phyloP scores from a whole-genome alignment of 2,329 filamentous ascomycete species.

The Pseudonectria foliicola region DNA sequence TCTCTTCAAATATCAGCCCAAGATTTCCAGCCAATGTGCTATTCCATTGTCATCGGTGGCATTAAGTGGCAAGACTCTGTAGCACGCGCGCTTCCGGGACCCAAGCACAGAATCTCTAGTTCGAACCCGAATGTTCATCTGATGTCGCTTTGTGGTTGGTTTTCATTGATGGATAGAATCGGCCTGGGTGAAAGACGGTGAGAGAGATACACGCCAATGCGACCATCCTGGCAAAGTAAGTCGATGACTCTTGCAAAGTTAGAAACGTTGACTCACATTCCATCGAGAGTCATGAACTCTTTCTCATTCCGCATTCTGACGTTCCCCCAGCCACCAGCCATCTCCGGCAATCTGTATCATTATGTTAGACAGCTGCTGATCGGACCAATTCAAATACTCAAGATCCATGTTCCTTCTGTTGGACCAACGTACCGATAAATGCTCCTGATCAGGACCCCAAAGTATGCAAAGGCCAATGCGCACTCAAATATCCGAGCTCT shows the following conservation, averaged over 20 bases:
- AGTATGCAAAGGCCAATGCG: constrained; percentile 1
- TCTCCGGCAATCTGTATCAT: constrained; percentile 46
- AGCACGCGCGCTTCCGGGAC: too few relatives aligned
- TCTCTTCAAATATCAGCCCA: too few relatives aligned
- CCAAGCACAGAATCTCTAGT: too few relatives aligned
- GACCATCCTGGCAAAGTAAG: constrained; percentile 1
- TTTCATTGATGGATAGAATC: constrained; percentile 1
- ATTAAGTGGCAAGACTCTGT: too few relatives aligned
- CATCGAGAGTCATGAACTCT: constrained; percentile 50
- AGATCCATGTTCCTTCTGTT: too few relatives aligned
- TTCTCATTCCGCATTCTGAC: constrained; percentile 45
- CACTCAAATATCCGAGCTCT: constrained; percentile 2
- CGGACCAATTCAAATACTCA: too few relatives aligned
- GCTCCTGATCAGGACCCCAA: constrained; percentile 49
- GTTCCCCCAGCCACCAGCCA: constrained; percentile 54
- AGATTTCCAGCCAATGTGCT: too few relatives aligned
- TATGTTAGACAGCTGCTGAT: too few relatives aligned
- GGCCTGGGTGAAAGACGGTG: constrained; percentile 1
- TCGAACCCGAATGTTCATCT: too few relatives aligned
- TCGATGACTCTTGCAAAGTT: too few relatives aligned
- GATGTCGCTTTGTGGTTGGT: too few relatives aligned
- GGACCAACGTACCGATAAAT: constrained; percentile 41
- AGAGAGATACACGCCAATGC: not conserved
- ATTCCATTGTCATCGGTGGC: too few relatives aligned
- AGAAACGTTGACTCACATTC: constrained; percentile 13